These are phyloP conservation scores for Silene noctiflora DNA, from an alignment of 179 eudicot genomes.

Conservation along the genomic window DNA sequence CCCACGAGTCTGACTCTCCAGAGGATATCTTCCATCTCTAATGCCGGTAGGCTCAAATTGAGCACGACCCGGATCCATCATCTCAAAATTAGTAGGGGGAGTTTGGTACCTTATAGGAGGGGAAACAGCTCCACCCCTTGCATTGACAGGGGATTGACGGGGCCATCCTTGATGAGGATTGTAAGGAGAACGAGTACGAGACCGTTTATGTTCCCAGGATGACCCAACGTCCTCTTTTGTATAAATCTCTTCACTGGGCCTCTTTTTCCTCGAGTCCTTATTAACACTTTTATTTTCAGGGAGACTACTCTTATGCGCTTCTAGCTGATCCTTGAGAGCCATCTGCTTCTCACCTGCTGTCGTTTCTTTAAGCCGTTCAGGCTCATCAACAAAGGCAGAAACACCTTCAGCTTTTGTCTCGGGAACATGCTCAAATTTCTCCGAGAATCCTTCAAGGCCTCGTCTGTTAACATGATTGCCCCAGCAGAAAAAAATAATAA, in stretches of 20 bases:
- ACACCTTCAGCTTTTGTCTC: conserved; percentile 18
- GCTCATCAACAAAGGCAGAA: conserved; percentile 21
- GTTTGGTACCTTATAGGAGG: conserved; percentile 16
- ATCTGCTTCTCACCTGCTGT: conserved; percentile 22
- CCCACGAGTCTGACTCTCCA: background rate
- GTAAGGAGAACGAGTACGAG: conserved; percentile 13
- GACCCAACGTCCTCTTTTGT: conserved; percentile 15
- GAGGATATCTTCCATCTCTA: conserved; percentile 5
- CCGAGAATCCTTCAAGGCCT: conserved; percentile 18
- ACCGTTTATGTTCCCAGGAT: conserved; percentile 20
- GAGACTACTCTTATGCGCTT: conserved; percentile 6
- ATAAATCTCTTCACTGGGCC: conserved; percentile 22
- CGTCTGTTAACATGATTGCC: conserved; percentile 5
- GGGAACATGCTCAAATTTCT: conserved; percentile 12
- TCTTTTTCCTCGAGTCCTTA: conserved; percentile 22
- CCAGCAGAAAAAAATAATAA: conserved; percentile 7
- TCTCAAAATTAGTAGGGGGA: conserved; percentile 22
- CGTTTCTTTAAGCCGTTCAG: conserved; percentile 23
- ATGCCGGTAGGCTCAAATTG: background rate
- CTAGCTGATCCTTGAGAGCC: conserved; percentile 10
- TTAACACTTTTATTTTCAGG: conserved; percentile 1
- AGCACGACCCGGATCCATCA: conserved; percentile 10
- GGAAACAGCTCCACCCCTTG: conserved; percentile 4
- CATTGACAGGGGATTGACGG: conserved; percentile 23
- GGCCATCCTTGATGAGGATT: conserved; percentile 21